These are phyloP conservation scores for Pichia rugopelliculosa DNA, from an alignment of 805 yeast species.

Conservation along the genomic window DNA sequence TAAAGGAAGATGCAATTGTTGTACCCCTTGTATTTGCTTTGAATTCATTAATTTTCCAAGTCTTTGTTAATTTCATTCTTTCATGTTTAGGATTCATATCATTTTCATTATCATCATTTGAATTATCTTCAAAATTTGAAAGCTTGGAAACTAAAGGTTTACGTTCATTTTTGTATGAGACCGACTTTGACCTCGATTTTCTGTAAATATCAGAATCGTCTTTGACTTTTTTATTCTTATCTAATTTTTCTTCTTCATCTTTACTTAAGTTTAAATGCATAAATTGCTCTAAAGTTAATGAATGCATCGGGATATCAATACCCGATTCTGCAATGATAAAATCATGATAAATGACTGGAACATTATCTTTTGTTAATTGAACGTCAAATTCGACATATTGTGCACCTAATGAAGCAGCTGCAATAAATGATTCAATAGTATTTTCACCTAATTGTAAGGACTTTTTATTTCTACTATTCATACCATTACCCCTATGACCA, in stretches of 20 bases:
- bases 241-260: slow-evolving; percentile 10
- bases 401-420: slow-evolving; percentile 95
- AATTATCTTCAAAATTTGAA: not conserved
- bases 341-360: slow-evolving; percentile 93
- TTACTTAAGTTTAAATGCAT: slow-evolving; percentile 41
- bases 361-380: slow-evolving; percentile 82
- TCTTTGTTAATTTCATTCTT: slow-evolving; percentile 80
- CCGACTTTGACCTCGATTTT: slow-evolving; percentile 31
- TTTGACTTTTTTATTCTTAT: slow-evolving; percentile 15
- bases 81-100: slow-evolving; percentile 38
- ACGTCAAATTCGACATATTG: slow-evolving; percentile 96
- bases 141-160: not conserved
- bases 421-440: slow-evolving; percentile 89
- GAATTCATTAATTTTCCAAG: slow-evolving; percentile 77
- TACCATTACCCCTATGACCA: slow-evolving; percentile 94
- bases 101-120: slow-evolving; percentile 12
- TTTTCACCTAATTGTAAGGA: slow-evolving; percentile 92
- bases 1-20: slow-evolving; percentile 86
- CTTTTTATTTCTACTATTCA: slow-evolving; percentile 61
- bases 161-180: slow-evolving; percentile 17
- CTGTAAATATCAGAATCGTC: slow-evolving; percentile 27
- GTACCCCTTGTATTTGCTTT: slow-evolving; percentile 91
- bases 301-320: slow-evolving; percentile 93
- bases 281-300: slow-evolving; percentile 83
- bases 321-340: slow-evolving; percentile 93